phyloP scores from a whole-genome alignment of 331 rosid genomes.

The Erythrophleum ivorense region DNA sequence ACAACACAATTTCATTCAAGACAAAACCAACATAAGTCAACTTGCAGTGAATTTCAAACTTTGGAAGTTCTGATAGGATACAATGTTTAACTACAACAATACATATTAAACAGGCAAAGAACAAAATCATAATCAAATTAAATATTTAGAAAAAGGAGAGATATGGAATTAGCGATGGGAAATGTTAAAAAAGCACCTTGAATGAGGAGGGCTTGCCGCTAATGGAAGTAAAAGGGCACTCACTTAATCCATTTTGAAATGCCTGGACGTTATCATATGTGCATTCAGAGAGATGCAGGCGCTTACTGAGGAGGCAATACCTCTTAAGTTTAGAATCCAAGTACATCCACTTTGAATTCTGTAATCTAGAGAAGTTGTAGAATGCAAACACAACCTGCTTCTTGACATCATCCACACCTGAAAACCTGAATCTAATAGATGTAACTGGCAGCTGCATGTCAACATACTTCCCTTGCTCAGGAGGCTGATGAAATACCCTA shows the following conservation, averaged over 20 bases:
- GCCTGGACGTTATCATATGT: slow-evolving; percentile 83
- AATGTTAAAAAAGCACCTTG: slow-evolving; percentile 59
- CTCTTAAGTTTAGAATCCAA: slow-evolving; percentile 72
- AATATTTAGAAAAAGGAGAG: not conserved
- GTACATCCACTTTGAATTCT: slow-evolving; percentile 72
- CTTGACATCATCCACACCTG: slow-evolving; percentile 54
- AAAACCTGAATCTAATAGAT: slow-evolving; percentile 81
- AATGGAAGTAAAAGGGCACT: slow-evolving; percentile 44
- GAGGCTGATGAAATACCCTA: slow-evolving; percentile 60
- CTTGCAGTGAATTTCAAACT: no score
- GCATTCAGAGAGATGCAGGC: slow-evolving; percentile 82
- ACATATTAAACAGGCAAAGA: slow-evolving; percentile 12
- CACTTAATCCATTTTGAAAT: slow-evolving; percentile 66
- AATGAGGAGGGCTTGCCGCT: slow-evolving; percentile 44
- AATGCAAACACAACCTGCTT: slow-evolving; percentile 83
- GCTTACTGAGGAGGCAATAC: slow-evolving; percentile 73
- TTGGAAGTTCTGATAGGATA: no score
- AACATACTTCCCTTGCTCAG: slow-evolving; percentile 50
- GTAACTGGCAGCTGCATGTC: slow-evolving; percentile 78
- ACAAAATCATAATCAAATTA: not conserved
- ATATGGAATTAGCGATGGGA: slow-evolving; percentile 14
- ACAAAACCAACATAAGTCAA: no score
- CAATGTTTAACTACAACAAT: no score
- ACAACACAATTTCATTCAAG: no score
- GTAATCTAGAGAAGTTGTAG: slow-evolving; percentile 66